Evolutionary conservation across 2,329 filamentous ascomycete genomes (phyloP).

Genomic region (Salinomyces thailandicus): DNA sequence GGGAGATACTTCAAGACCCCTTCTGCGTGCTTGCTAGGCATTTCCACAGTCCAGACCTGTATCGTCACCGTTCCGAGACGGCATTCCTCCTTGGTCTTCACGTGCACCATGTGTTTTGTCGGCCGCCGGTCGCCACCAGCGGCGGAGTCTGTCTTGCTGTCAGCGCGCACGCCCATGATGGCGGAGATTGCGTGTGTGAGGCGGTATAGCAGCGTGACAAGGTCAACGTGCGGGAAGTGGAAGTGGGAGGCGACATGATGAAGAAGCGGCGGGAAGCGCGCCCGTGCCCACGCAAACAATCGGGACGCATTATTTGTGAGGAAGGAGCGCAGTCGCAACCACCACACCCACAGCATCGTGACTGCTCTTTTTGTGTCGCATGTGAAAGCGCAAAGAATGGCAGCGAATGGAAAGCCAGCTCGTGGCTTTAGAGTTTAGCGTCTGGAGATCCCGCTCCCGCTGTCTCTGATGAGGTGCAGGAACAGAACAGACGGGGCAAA

Average conservation of each 20-base stretch:
- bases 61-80: constrained; percentile 41
- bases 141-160: background rate
- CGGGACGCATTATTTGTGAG: background rate
- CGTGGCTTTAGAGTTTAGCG: too few species aligned
- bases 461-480: too few species aligned
- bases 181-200: background rate
- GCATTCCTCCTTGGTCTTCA: constrained; percentile 42
- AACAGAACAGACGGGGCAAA: too few species aligned
- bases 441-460: too few species aligned
- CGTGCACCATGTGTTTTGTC: constrained; percentile 25
- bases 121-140: background rate
- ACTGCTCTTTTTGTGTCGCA: background rate
- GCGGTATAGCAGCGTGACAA: background rate
- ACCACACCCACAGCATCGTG: background rate
- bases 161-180: background rate
- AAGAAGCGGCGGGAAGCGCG: background rate
- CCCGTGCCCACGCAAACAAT: background rate
- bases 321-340: background rate
- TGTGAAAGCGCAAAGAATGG: background rate
- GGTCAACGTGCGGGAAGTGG: too few species aligned
- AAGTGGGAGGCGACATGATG: background rate
- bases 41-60: constrained; percentile 59
- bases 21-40: constrained; percentile 62
- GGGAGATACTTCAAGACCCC: constrained; percentile 62
- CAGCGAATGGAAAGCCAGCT: too few species aligned